Base-by-base conservation (phyloP, 495 filamentous ascomycete species). In the Corynascus novoguineensis region DNA sequence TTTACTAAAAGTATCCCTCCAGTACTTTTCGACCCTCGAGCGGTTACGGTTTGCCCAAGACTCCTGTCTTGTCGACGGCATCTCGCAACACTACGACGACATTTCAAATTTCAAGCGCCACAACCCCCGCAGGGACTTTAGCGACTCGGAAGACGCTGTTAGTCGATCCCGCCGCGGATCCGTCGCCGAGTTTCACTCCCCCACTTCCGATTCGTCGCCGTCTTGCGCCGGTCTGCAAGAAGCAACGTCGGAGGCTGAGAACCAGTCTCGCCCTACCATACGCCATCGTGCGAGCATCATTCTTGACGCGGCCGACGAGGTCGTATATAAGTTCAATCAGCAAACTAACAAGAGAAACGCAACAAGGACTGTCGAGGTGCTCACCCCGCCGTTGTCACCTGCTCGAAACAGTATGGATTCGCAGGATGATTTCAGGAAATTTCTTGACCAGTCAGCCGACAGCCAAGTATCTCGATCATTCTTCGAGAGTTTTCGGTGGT, bases 401-500 rank as follows among this genome's bases (percentile, higher is more conserved):
- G 46, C 60, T 48, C 67, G 56, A 38, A 34, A 59, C 21, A 41
- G 37, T 60, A 72, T 75, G 70, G 69, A 72, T 28, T 73, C 73
- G 5, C 55, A 68, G 21, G 57, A 53, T 31, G 40, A 53, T 38
- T 53, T 67, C 53, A 53, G 63, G 65, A 61, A 71, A 19, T 67
- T 71, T 50, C 63, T 64, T 7, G 68, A 60, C 34, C 64, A 73
- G 46, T 72, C 72, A 67, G 73, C 77, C 53, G 73, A 75, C 34
- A 60, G n/a, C n/a, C 60, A 58, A 10, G 57, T 64, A 25, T 57
- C 65, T 4, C 64, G 69, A 44, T 71, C 71, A 15, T 76, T 89
- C 49, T 81, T 82, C 56, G 86, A 89, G 51, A 85, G 78, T 55
- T 88, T 92, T 61, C 81, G 85, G 31, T 90, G 88, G 88, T 73